Evolutionary conservation across 2,329 filamentous ascomycete species (phyloP).

Genomic region (Thielaviopsis ethacetica): DNA sequence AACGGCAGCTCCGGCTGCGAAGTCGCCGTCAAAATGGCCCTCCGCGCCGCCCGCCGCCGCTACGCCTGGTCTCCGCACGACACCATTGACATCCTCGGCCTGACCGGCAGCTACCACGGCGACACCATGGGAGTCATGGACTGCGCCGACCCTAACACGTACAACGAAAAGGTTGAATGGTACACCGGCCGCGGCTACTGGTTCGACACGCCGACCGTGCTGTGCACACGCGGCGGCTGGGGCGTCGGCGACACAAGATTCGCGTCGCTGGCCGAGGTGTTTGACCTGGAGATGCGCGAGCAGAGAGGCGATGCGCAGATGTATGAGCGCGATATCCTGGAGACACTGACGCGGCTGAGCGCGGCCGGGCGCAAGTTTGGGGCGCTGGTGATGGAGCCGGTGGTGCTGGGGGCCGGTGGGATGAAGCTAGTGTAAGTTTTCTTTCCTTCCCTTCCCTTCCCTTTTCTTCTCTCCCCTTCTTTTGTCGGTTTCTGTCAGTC

Average conservation of each 20-base stretch:
- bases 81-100: slow-evolving; percentile 51
- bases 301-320: slow-evolving; percentile 25
- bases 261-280: slow-evolving; percentile 36
- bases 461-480: not conserved
- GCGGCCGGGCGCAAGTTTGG: slow-evolving; percentile 51
- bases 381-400: slow-evolving; percentile 62
- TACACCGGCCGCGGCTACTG: slow-evolving; percentile 64
- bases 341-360: slow-evolving; percentile 34
- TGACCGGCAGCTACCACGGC: slow-evolving; percentile 72
- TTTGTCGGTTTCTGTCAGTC: slow-evolving; percentile 11
- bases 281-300: slow-evolving; percentile 37
- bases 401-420: slow-evolving; percentile 67
- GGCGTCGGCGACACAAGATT: slow-evolving; percentile 40
- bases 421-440: slow-evolving; percentile 59
- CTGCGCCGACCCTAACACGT: slow-evolving; percentile 59
- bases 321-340: slow-evolving; percentile 45
- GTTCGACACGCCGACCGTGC: slow-evolving; percentile 63
- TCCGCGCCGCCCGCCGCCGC: slow-evolving; percentile 49
- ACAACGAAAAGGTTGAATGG: slow-evolving; percentile 75
- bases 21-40: slow-evolving; percentile 71
- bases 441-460: not conserved
- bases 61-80: slow-evolving; percentile 47
- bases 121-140: slow-evolving; percentile 86
- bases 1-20: slow-evolving; percentile 74
- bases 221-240: slow-evolving; percentile 52